These are phyloP conservation scores for Candida xiaguanensis DNA, from an alignment of 805 yeast species.

Conservation along the genomic window DNA sequence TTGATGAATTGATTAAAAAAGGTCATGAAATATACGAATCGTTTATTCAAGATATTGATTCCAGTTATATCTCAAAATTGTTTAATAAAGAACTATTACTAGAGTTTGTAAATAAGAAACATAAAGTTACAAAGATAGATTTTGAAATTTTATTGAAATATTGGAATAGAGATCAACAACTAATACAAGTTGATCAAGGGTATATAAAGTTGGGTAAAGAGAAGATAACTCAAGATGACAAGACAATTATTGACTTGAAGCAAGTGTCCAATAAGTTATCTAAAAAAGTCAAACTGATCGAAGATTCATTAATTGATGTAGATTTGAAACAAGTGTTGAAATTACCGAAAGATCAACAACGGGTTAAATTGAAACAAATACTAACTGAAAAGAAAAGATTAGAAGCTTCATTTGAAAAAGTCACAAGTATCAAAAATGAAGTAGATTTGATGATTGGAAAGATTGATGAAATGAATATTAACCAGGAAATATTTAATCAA, in stretches of 20 bases:
- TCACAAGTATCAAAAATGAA: slow-evolving; percentile 16
- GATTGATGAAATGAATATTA: slow-evolving; percentile 34
- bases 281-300: slow-evolving; percentile 17
- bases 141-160: slow-evolving; percentile 23
- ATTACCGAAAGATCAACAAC: slow-evolving; percentile 10
- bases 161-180: slow-evolving; percentile 23
- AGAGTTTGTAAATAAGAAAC: slow-evolving; percentile 8
- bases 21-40: slow-evolving; percentile 9
- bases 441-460: slow-evolving; percentile 23
- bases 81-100: slow-evolving; percentile 13
- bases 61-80: slow-evolving; percentile 15
- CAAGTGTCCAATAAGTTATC: slow-evolving; percentile 16
- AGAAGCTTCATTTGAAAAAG: slow-evolving; percentile 16
- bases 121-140: slow-evolving; percentile 19
- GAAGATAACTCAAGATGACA: slow-evolving; percentile 25
- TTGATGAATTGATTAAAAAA: slow-evolving; percentile 15
- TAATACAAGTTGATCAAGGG: slow-evolving; percentile 12
- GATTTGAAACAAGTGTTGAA: slow-evolving; percentile 15
- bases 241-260: slow-evolving; percentile 26
- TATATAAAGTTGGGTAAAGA: slow-evolving; percentile 20
- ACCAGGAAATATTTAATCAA: slow-evolving; percentile 21
- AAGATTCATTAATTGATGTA: slow-evolving; percentile 15
- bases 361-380: slow-evolving; percentile 16
- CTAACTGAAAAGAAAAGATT: slow-evolving; percentile 15
- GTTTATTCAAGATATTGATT: slow-evolving; percentile 9